Evolutionary conservation across 208 protist species (phyloP), one percentile per base, ranked within the genome.

Genomic region (Angomonas desouzai): DNA sequence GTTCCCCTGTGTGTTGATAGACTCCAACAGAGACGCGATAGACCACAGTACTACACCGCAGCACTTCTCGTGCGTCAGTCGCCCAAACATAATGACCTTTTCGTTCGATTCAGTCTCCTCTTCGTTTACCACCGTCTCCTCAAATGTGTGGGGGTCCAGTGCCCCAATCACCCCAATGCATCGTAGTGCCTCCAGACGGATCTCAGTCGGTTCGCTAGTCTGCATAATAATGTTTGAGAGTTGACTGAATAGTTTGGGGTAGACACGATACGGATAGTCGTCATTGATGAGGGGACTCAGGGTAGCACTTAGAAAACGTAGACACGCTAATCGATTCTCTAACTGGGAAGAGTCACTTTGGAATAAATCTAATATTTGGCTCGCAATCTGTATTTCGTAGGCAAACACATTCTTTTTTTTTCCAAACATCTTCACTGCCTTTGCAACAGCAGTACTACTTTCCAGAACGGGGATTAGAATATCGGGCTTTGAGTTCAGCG

Each of bases 151-250:
- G 29, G 81, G 75, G 61, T 92, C 89, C 9, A 95, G 62, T 7
- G 85, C 89, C 55, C 89, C 89, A 49, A 95, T 85, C 40, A 73
- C 55, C 28, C 89, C 89, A 48, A 90, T 72, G 62, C 89, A 95
- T 10, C 77, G 62, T 18, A 95, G 64, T 22, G 85, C 81, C 62
- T 92, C 85, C 25, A 95, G 77, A 57, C 89, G 89, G 2, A 92
- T 75, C 28, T 91, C 76, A 0, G 80, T 62, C 53, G 73, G 79
- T 51, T 95, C 89, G 34, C 92, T 84, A 30, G 64, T 74, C 48
- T 75, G 77, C 43, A 66, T 75, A 64, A 95, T 53, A 22, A 92
- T 79, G 23, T 59, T 66, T 43, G 83, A 81, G 20, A 95, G 73
- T 33, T 79, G 73, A 36, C 65, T 64, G 56, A 86, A 95, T 2